Percentiles rank a stretch among this genome's conserved stretches.
phyloP scores from a whole-genome alignment of 2,329 filamentous ascomycete genomes.

The Cladosporium sp. region DNA sequence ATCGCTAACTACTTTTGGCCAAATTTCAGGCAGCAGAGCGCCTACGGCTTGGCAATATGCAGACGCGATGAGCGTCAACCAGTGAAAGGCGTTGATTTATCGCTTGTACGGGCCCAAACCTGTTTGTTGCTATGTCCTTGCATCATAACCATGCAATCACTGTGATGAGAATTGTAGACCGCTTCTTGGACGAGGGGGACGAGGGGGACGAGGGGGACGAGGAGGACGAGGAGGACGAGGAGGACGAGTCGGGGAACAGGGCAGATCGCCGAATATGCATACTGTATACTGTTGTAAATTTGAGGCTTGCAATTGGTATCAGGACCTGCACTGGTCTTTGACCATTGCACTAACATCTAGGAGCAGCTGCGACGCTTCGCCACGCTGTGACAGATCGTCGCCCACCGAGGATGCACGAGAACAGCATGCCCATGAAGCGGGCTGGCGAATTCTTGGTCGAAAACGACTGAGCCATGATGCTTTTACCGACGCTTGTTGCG shows the following conservation, averaged over 20 bases:
- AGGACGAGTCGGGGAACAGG: background rate
- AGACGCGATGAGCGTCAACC: background rate
- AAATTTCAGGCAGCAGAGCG: background rate
- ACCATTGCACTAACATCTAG: background rate
- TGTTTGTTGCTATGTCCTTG: background rate
- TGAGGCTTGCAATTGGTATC: background rate
- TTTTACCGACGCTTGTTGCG: background rate
- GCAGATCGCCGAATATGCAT: background rate
- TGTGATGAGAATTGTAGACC: background rate
- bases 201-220: background rate
- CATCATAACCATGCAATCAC: background rate
- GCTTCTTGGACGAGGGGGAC: background rate
- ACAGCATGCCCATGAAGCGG: background rate
- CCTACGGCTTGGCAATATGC: background rate
- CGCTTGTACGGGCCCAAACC: background rate
- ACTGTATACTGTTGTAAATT: background rate
- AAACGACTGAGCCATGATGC: background rate
- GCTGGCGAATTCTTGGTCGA: background rate
- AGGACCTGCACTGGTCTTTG: background rate
- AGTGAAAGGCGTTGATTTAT: background rate
- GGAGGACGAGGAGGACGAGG: background rate
- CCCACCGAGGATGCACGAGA: background rate
- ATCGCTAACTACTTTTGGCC: background rate
- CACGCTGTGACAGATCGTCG: background rate
- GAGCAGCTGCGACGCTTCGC: background rate